Base-by-base conservation (phyloP, 805 yeast species). In the Naumovozyma dairenensis region DNA sequence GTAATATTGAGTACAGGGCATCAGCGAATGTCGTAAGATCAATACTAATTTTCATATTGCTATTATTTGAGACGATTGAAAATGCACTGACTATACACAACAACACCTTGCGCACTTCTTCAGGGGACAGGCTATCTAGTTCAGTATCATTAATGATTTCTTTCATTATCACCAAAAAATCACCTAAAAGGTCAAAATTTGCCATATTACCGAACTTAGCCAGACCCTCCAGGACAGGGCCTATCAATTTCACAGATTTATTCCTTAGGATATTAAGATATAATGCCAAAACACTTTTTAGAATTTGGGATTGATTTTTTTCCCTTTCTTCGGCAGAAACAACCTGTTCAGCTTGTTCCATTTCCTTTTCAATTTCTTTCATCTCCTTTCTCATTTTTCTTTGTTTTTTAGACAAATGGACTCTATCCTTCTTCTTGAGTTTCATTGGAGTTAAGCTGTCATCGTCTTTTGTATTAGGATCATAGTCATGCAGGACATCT, bases 131-230 rank as follows among this genome's bases (percentile, higher is more conserved):
- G 25, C 71, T 68, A 6, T 67, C 71, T n/a, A 65, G 47, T 14
- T 64, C 66, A 26, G 63, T 59, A 36, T 71, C 82, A 9, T 50
- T 48, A 55, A 85, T 73, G 16, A 87, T 71, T 57, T 92, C 97
- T 45, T 87, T 69, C 56, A 92, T 67, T 6, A 87, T 95, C 53
- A 80, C 93, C 33, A 92, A 65, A 59, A 92, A 77, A 55, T 92
- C 98, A 17, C 97, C 97, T 45, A 92, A 69, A 29, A 92, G 65
- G 44, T 92, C 97, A 37, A 89, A 75, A 53, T 92, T 92, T 16
- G 93, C 86, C 77, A 87, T 77, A 49, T 80, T 92, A 2, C 97
- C 95, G 53, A 79, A 86, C 51, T 75, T 74, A 1, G 96, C 82
- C 36, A 92, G 62, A 3, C 97, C 97, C 61, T 92, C 97, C 35